These are phyloP conservation scores for Aphanomyces euteiches DNA, from an alignment of 352 stramenopile species.

Conservation along the genomic window DNA sequence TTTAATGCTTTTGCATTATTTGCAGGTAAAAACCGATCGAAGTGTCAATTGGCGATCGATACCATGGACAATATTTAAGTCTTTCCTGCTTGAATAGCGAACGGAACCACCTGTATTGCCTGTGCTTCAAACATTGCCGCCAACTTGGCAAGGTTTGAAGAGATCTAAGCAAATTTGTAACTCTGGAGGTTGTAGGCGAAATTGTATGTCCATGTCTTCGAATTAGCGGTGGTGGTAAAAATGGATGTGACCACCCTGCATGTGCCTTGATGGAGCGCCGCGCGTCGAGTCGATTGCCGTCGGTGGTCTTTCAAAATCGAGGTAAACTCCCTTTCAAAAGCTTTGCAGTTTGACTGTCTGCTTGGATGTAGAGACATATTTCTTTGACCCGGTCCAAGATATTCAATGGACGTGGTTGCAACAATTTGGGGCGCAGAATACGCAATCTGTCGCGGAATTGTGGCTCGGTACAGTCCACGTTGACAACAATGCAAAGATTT, in stretches of 20 bases:
- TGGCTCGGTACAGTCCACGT: constrained; percentile 31
- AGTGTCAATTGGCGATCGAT: background rate
- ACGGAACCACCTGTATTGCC: constrained; percentile 66
- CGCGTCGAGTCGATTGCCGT: constrained; percentile 24
- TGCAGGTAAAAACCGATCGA: constrained; percentile 40
- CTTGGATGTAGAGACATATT: constrained; percentile 71
- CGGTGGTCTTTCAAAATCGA: constrained; percentile 10
- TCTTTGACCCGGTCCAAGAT: constrained; percentile 59
- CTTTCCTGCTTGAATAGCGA: constrained; percentile 26
- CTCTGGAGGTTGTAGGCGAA: background rate
- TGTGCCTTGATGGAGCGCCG: constrained; percentile 35
- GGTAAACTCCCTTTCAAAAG: background rate
- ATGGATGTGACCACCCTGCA: background rate
- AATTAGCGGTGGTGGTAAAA: background rate
- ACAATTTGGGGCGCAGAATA: constrained; percentile 49
- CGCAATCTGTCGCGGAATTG: constrained; percentile 54
- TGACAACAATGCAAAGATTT: background rate
- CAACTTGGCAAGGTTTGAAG: constrained; percentile 46
- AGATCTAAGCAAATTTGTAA: too few species aligned
- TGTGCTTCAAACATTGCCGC: constrained; percentile 59
- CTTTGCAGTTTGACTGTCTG: background rate
- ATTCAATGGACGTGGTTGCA: constrained; percentile 46
- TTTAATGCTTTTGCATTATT: constrained; percentile 79
- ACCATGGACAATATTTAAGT: background rate
- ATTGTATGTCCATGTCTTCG: constrained; percentile 7